Evolutionary conservation across 2,329 filamentous ascomycete genomes (phyloP), one percentile per base, ranked within the genome.

Genomic region (Cercospora sp.): DNA sequence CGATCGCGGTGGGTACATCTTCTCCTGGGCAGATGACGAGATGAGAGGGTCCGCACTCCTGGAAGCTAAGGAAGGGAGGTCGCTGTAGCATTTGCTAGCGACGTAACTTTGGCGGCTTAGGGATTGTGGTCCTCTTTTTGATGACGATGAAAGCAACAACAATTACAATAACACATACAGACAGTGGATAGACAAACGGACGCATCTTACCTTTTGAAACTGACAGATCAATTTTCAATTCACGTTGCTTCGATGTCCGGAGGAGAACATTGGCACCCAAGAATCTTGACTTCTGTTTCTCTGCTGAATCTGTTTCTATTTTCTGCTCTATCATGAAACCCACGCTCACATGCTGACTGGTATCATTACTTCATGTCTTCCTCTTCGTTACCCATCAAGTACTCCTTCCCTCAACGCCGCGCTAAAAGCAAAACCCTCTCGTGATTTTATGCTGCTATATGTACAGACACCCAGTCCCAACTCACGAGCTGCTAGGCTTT

Each of bases 401-500:
- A 16, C 5, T 31, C 18, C 30, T 12, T 20, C 30, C 55, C 55
- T 4, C 5, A 59, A 59, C 55, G 55, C 55, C 55, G 10, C 55
- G 55, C 55, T 59, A 59, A 59, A 36, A 36, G 12, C 55, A 36
- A 58, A 36, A 59, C 7, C 55, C 3, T 18, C 55, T n/a, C 3
- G 10, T 53, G 26, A 20, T 5, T 30, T 13, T 3, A 26, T 16
- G 3, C 10, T 33, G 55, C 30, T 33, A 33, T 58, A 31, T 33
- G 18, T 20, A 59, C 18, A 59, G 30, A n/a, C n/a, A 31, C n/a
- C 2, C 8, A 3, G 30, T n/a, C 42, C 30, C n/a, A 3, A 5
- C 30, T 57, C 33, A 67, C 5, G 66, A 67, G 36, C 61, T 64
- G 42, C 63, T 66, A 12, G 62, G 67, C 12, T 67, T 28, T 9